Conservation (phyloP, 371 early-diverging fungal species). For the Lichtheimia ornata region DNA sequence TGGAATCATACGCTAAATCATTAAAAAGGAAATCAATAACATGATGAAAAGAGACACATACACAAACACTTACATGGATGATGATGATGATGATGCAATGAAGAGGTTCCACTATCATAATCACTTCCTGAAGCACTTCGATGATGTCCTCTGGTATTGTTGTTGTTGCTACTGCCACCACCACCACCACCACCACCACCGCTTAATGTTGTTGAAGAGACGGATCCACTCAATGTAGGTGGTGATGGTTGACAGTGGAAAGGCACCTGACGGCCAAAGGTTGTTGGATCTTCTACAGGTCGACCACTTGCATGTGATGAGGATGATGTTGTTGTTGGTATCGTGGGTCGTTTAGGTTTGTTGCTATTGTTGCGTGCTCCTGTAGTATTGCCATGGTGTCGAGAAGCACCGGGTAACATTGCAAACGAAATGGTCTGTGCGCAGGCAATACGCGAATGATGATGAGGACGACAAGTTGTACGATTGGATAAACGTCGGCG, state of each 20-base stretch:
- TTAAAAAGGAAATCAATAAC: too few relatives aligned
- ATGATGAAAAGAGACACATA: too few relatives aligned
- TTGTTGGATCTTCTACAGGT: background rate
- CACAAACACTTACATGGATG: too few relatives aligned
- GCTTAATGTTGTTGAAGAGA: background rate
- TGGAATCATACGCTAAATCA: background rate
- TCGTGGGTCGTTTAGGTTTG: slow-evolving; percentile 2
- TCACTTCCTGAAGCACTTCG: too few relatives aligned
- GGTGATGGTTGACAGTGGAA: slow-evolving; percentile 2
- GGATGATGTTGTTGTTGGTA: background rate
- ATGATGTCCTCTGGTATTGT: background rate
- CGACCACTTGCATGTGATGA: background rate
- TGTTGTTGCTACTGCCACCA: background rate
- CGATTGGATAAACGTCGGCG: too few relatives aligned
- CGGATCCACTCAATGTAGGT: background rate
- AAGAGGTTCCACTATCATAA: too few relatives aligned
- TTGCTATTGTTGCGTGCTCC: background rate
- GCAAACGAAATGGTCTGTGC: background rate
- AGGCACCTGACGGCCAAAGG: background rate
- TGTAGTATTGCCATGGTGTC: background rate
- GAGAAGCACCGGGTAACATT: slow-evolving; percentile 10
- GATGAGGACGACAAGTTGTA: too few relatives aligned
- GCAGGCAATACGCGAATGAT: background rate
- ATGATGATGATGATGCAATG: too few relatives aligned
- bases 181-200: too few relatives aligned